Base-by-base conservation (phyloP, 2,329 filamentous ascomycete species). In the Cladophialophora carrionii region DNA sequence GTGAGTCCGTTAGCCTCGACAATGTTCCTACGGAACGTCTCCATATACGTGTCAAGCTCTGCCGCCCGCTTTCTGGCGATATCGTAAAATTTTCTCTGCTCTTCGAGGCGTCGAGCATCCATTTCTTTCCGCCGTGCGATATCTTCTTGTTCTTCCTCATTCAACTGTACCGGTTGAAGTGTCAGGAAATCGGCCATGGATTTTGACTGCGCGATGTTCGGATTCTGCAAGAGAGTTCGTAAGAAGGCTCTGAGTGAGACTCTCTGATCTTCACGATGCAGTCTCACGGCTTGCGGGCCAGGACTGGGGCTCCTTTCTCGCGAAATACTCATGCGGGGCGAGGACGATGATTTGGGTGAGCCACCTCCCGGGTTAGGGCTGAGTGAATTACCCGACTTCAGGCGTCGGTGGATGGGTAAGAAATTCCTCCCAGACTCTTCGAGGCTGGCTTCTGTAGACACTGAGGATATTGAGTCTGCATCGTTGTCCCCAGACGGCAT, bases 11-110 rank as follows among this genome's bases (percentile, higher is more conserved):
- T 96, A 79, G 80, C 82, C 75, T 90, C 87, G 26, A 90, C 87
- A 70, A 90, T 88, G 66, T 88, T 86, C 68, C 85, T 79, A 54
- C 87, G 81, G 76, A 90, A 90, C 66, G 85, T 85, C 78, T 99
- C 95, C 95, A 99, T 99, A 76, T 98, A 97, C 26, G 96, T 91
- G 77, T 99, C 95, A 57, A 99, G 83, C 74, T 98, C 95, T 4
- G 91, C 90, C 1, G 95, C 95, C 70, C 95, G 87, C 76, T 92
- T 88, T 70, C 92, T 84, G 8, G 95, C 95, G 74, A 99, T 93
- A 75, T 99, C 94, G 76, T 97, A 99, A 76, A 99, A 99, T 70
- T 88, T 87, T 75, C 88, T 90, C 76, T 99, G 95, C 77, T 99
- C 95, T 73, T 96, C 91, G 59, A 98, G 85, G 52, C 95, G 88